Base-by-base conservation (phyloP, 352 stramenopile species). In the Phytophthora pisi region DNA sequence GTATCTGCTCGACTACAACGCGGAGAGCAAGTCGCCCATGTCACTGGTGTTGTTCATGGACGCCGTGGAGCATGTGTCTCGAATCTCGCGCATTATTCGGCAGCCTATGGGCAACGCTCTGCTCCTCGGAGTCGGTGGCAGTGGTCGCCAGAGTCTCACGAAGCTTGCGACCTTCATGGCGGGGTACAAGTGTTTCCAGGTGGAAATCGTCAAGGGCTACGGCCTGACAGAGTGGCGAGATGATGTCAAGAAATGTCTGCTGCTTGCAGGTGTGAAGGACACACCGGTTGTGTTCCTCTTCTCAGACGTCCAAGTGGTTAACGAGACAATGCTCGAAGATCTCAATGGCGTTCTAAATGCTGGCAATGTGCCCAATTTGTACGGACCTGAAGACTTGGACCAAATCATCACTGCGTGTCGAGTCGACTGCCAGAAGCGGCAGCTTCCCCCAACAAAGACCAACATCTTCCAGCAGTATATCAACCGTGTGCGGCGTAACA, bases 401-500 rank as follows among this genome's bases (percentile, higher is more conserved):
- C 77, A 88, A 51, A 98, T 98, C 68, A 81, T 96, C 40, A 96
- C 78, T 0, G 78, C 90, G 5, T 98, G 91, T 40, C 84, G 91
- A 36, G 83, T 92, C n/a, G 92, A 98, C n/a, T 98, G 93, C 64
- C 81, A 91, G 58, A 97, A 97, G 57, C 89, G 93, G 36, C 84
- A 96, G 28, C 83, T 98, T 28, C 82, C 89, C 3, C 91, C 93
- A 4, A 98, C 93, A 1, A 98, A 98, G 68, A 93, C 96, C 18
- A 98, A 98, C 64, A 97, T 98, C 7, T 98, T 97, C 63, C 77
- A 95, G 57, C 92, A 98, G 75, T 98, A 97, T 70, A 89, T 98
- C 57, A 88, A 96, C 31, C 86, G 93, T 24, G 95, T 98, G 24
- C 81, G 93, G 4, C 81, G 82, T 23, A 98, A 98, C 66, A 92